Evolutionary conservation across 75 land plant species (phyloP).

Genomic region (Cupressus sempervirens): DNA sequence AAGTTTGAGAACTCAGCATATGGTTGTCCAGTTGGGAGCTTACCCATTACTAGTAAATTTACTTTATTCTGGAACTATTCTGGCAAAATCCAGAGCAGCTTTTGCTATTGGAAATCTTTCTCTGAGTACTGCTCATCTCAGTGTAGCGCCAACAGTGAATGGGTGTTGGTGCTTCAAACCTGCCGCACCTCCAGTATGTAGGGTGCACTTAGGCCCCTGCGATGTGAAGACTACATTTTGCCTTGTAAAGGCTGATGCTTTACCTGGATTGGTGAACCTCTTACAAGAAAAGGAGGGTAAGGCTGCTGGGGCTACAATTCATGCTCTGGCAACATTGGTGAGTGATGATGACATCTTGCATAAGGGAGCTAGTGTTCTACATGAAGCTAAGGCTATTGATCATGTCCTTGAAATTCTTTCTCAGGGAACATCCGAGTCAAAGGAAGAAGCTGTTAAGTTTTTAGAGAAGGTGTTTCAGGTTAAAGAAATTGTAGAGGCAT

Average conservation of each 20-base stretch:
- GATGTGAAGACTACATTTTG: conserved; percentile 42
- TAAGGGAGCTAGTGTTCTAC: conserved; percentile 40
- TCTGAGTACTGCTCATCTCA: conserved; percentile 23
- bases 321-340: conserved; percentile 45
- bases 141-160: conserved; percentile 12
- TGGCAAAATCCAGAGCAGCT: conserved; percentile 44
- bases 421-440: conserved; percentile 27
- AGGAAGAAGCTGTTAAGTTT: conserved; percentile 39
- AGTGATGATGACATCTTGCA: conserved; percentile 11
- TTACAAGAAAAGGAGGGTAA: conserved; percentile 23
- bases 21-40: conserved; percentile 28
- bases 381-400: conserved; percentile 35
- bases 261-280: conserved; percentile 40
- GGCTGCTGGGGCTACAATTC: conserved; percentile 43
- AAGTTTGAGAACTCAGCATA: conserved; percentile 31
- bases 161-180: conserved; percentile 37
- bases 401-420: conserved; percentile 24
- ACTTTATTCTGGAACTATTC: conserved; percentile 30
- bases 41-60: conserved; percentile 37
- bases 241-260: conserved; percentile 40
- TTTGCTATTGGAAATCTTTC: conserved; percentile 40
- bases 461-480: conserved; percentile 31
- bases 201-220: conserved; percentile 46
- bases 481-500: conserved; percentile 26
- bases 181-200: conserved; percentile 21